Conservation (phyloP, 1,139 yeast species). For the Scheffersomyces lignicola region DNA sequence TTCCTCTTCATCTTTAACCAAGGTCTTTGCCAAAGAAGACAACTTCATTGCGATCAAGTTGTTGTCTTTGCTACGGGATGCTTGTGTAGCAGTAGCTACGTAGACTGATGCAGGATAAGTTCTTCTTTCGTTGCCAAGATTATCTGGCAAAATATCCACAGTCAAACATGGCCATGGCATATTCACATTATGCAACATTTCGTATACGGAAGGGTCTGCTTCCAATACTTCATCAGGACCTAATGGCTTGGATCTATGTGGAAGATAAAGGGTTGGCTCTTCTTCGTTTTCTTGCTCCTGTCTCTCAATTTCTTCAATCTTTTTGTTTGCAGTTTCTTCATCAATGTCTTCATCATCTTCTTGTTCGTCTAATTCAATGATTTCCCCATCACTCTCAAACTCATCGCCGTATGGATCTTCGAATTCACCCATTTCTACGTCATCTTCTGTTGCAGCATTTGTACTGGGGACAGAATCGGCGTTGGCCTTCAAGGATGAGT, state of each 20-base stretch:
- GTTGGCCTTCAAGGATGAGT: constrained; percentile 32
- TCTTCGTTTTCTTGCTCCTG: constrained; percentile 27
- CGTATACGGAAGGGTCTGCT: constrained; percentile 95
- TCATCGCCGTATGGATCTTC: constrained; percentile 97
- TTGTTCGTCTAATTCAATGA: constrained; percentile 74
- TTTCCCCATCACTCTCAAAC: constrained; percentile 89
- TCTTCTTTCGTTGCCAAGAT: constrained; percentile 84
- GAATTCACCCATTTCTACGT: constrained; percentile 80
- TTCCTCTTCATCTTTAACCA: constrained; percentile 75
- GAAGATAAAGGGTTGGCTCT: constrained; percentile 62
- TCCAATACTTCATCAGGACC: constrained; percentile 96
- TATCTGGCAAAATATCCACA: constrained; percentile 84
- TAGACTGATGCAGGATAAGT: constrained; percentile 86
- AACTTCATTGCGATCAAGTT: constrained; percentile 83
- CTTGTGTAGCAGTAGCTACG: constrained; percentile 92
- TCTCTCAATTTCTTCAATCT: constrained; percentile 32
- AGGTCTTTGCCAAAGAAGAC: constrained; percentile 78
- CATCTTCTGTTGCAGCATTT: constrained; percentile 31
- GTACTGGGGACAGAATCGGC: constrained; percentile 28
- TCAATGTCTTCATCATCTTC: constrained; percentile 54
- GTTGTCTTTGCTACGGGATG: constrained; percentile 81
- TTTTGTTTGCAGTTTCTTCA: constrained; percentile 26
- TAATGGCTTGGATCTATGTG: constrained; percentile 83
- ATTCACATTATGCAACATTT: constrained; percentile 92
- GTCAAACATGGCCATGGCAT: constrained; percentile 98